phyloP scores from a whole-genome alignment of 345 rosid genomes.

The Citrus sp. region DNA sequence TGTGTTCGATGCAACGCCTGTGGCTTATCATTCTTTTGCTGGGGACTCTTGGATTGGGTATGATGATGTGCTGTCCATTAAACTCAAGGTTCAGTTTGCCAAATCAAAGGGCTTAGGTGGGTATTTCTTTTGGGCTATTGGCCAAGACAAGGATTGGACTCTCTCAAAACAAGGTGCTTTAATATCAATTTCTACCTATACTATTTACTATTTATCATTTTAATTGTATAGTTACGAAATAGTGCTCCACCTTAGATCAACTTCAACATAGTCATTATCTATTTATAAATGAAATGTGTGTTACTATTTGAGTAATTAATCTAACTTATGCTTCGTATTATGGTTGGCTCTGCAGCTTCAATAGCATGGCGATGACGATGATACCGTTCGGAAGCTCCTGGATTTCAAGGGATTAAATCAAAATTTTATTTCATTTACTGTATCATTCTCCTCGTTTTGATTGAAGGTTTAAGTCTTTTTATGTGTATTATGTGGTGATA shows the following conservation, averaged over 20 bases:
- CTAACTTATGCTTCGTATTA: neutral
- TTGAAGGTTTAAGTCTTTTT: too few species aligned
- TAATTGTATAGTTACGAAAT: too few species aligned
- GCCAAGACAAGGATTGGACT: constrained; percentile 27
- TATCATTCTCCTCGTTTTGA: too few species aligned
- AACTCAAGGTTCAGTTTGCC: constrained; percentile 31
- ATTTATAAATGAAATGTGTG: too few species aligned
- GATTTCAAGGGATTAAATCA: neutral
- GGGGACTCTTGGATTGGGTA: constrained; percentile 40
- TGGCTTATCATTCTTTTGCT: constrained; percentile 29
- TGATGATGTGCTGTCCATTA: constrained; percentile 30
- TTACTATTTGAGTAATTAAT: too few species aligned
- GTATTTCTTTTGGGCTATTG: constrained; percentile 45
- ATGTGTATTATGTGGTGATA: too few species aligned
- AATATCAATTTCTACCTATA: neutral
- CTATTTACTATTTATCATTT: too few species aligned
- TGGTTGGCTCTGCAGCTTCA: constrained; percentile 23
- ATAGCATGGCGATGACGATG: constrained; percentile 14
- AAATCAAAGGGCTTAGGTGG: constrained; percentile 30
- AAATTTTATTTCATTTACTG: neutral
- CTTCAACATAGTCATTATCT: too few species aligned
- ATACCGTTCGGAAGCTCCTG: neutral
- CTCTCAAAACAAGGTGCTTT: constrained; percentile 16
- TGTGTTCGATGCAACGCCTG: constrained; percentile 12
- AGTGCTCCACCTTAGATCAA: rapidly evolving